Evolutionary conservation across 805 yeast species (phyloP).

Genomic region (Candida sakaeoensis): DNA sequence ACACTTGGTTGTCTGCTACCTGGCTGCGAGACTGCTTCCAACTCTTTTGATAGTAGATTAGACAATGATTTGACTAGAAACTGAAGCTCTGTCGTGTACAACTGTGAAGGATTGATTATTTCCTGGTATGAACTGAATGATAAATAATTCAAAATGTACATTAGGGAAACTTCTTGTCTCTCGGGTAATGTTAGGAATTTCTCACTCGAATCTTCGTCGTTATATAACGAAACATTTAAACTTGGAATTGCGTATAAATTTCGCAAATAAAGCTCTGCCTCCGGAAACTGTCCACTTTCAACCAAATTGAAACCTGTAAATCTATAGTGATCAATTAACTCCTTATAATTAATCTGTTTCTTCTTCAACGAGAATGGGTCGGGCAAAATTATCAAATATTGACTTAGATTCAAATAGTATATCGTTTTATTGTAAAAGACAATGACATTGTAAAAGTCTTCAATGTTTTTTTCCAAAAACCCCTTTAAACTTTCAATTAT

Average conservation of each 20-base stretch:
- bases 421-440: slow-evolving; percentile 14
- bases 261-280: slow-evolving; percentile 24
- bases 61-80: slow-evolving; percentile 20
- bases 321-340: slow-evolving; percentile 22
- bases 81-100: slow-evolving; percentile 14
- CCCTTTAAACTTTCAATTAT: neutral
- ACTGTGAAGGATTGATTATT: slow-evolving; percentile 13
- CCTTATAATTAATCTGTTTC: slow-evolving; percentile 13
- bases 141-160: slow-evolving; percentile 23
- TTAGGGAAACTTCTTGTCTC: slow-evolving; percentile 29
- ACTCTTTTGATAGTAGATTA: slow-evolving; percentile 19
- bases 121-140: slow-evolving; percentile 16
- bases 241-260: slow-evolving; percentile 22
- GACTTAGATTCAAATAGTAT: slow-evolving; percentile 13
- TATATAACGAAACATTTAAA: slow-evolving; percentile 11
- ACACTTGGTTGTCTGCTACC: slow-evolving; percentile 19
- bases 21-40: slow-evolving; percentile 20
- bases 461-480: neutral
- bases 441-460: slow-evolving; percentile 3
- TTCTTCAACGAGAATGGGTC: slow-evolving; percentile 6
- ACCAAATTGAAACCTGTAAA: slow-evolving; percentile 27
- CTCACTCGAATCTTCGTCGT: neutral
- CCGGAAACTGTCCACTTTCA: slow-evolving; percentile 10
- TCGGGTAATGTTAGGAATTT: slow-evolving; percentile 10
- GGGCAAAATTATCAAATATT: neutral